Base-by-base conservation (phyloP, 164 flowering plant genomes). In the Liquidambar formosana region DNA sequence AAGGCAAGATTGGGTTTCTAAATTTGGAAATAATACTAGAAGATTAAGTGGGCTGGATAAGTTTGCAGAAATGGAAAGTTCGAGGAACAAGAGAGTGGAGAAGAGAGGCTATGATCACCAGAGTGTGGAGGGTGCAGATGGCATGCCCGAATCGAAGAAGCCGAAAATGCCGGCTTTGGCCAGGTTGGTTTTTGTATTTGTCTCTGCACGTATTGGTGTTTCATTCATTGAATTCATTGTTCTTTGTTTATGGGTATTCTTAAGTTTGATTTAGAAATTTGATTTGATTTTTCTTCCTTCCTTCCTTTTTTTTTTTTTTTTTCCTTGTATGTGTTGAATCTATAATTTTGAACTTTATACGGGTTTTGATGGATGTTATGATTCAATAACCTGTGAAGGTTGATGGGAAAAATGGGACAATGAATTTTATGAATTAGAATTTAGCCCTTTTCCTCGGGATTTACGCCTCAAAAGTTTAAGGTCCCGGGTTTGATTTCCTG, bases 161-260 rank as follows among this genome's bases (percentile, higher is more conserved):
- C 76, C 74, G 10, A 86, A 71, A 22, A 21, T 84, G 67, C 87
- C 86, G 0, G 87, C 77, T 74, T 75, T 85, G 61, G 85, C 87
- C 53, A 83, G 89, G 89, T 85, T 63, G 44, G 69, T 53, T 46
- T 16, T 54, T 19, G 0, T n/a, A n/a, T n/a, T n/a, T n/a, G n/a
- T 45, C 3, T 23, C 3, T 52, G 19, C 5, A 1, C 14, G 18
- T 18, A 15, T 28, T 28, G 4, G 53, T 10, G 10, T 4, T 48
- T 14, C 66, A 22, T 19, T 54, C 2, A 12, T 26, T 43, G n/a
- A 4, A 25, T 48, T 45, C 1, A 26, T 4, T 33, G 10, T 56
- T 10, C 8, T 57, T n/a, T 46, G 48, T 11, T 22, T 26, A 27
- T 69, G 38, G 4, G 16, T 21, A 8, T 58, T 57, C 6, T 21